A percentile compares a stretch with the other conserved stretches of the same genome.
Evolutionary conservation across 225 moss, liverwort and hornwort species (phyloP).

Genomic region (Pseudoscleropodium purum): DNA sequence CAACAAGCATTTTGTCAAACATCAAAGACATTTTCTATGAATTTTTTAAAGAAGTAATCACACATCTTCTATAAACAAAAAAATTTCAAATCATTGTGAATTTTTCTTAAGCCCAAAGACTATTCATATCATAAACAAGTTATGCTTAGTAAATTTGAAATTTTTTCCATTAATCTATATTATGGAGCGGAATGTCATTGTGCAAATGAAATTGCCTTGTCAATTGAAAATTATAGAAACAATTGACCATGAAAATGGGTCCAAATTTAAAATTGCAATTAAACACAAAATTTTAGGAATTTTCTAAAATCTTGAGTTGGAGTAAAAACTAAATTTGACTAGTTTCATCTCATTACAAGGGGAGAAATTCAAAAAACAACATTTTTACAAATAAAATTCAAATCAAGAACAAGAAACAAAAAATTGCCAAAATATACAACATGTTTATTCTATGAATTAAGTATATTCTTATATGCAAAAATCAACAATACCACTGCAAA

Average conservation of each 20-base stretch:
- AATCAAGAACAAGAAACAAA: background rate
- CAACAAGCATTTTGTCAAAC: too few species aligned
- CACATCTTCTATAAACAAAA: background rate
- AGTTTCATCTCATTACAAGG: background rate
- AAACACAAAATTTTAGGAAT: accelerated
- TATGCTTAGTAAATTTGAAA: too few species aligned
- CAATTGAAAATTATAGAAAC: background rate
- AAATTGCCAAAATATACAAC: background rate
- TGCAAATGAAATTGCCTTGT: background rate
- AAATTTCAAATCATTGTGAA: background rate
- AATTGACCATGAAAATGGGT: accelerated
- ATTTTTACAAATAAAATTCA: background rate
- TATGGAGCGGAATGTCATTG: accelerated
- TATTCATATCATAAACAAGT: background rate
- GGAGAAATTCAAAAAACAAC: accelerated
- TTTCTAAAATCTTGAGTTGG: background rate
- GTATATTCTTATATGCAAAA: background rate
- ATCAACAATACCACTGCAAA: background rate
- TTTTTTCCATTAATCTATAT: background rate
- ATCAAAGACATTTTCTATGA: background rate
- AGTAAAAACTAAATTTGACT: accelerated
- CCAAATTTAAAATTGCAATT: background rate
- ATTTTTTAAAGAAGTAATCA: background rate
- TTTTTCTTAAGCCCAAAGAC: too few species aligned
- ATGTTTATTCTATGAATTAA: background rate